Evolutionary conservation across 768 basidiomycete species (phyloP).

Genomic region (Termitomyces sp.): DNA sequence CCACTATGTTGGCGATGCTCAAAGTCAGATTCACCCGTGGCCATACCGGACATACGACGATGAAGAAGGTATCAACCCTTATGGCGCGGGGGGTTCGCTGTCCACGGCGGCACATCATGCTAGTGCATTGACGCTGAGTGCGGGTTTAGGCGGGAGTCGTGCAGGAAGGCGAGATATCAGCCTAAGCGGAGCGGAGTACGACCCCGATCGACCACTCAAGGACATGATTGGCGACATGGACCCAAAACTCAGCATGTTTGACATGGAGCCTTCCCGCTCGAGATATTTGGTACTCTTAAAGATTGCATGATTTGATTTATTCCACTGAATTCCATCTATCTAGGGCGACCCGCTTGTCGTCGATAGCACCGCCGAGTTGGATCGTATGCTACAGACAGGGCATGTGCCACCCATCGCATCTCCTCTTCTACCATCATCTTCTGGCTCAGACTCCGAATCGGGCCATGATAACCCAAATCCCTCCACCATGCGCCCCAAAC

Average conservation of each 20-base stretch:
- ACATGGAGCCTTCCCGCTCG: constrained; percentile 45
- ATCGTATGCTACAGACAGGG: constrained; percentile 54
- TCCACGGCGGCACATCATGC: constrained; percentile 90
- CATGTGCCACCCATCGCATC: constrained; percentile 34
- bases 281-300: constrained; percentile 38
- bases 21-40: constrained; percentile 48
- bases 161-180: constrained; percentile 46
- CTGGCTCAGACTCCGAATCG: constrained; percentile 49
- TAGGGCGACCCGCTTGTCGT: constrained; percentile 47
- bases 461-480: constrained; percentile 12
- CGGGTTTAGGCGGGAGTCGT: constrained; percentile 66
- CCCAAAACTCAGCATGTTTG: constrained; percentile 51
- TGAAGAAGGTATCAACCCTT: constrained; percentile 62
- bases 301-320: neutral
- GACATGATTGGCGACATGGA: constrained; percentile 64
- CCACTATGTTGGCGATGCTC: constrained; percentile 48
- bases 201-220: constrained; percentile 75
- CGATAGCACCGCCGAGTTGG: constrained; percentile 57
- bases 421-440: constrained; percentile 43
- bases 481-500: constrained; percentile 47
- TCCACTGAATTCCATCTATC: constrained; percentile 1
- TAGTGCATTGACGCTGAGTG: constrained; percentile 79
- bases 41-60: constrained; percentile 32
- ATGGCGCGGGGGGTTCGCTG: constrained; percentile 60
- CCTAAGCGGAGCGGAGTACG: constrained; percentile 77